Evolutionary conservation across 805 yeast genomes (phyloP), one percentile per base, ranked within the genome.

Genomic region (Candida succiphila): DNA sequence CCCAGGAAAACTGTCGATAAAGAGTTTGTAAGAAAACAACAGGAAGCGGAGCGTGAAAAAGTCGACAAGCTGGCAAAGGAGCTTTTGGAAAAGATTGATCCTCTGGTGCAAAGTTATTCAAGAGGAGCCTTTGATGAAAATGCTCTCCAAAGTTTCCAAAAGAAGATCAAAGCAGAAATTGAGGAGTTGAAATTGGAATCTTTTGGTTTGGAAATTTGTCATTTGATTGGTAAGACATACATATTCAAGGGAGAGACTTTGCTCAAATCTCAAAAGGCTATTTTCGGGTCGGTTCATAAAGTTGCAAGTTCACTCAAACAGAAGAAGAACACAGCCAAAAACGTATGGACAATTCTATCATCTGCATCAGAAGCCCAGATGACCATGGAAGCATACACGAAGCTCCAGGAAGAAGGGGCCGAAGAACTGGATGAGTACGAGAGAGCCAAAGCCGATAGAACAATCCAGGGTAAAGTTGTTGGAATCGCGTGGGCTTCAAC

Each of bases 401-500:
- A 72, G 48, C 63, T 80, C 65, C 38, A 37, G 8, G 75, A 72
- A 35, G 60, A 54, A 29, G 46, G 47, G 7, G 56, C 52, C 17
- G 61, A 57, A 15, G 67, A 64, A 8, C 39, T 67, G 37, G 56
- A 57, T 29, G 75, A 72, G 33, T 63, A 62, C 40, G 56, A 43
- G 40, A 51, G 36, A 42, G 85, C 84, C 3, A 80, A 78, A 39
- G 69, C 77, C 63, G 89, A 82, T 48, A 77, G 80, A 51, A 64
- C 77, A 22, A 58, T 83, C 42, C 76, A 81, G 66, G 92, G 89
- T 16, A 83, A 82, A 52, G 83, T 82, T 15, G 58, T 83, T 24
- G 79, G 83, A 7, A 89, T 88, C 3, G 92, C 92, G 7, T 83
- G 94, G 94, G 75, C 75, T 10, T 86, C 89, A 0, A 76, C 88